Evolutionary conservation across 805 yeast genomes (phyloP).

Genomic region (Barnettozyma sucrosica): DNA sequence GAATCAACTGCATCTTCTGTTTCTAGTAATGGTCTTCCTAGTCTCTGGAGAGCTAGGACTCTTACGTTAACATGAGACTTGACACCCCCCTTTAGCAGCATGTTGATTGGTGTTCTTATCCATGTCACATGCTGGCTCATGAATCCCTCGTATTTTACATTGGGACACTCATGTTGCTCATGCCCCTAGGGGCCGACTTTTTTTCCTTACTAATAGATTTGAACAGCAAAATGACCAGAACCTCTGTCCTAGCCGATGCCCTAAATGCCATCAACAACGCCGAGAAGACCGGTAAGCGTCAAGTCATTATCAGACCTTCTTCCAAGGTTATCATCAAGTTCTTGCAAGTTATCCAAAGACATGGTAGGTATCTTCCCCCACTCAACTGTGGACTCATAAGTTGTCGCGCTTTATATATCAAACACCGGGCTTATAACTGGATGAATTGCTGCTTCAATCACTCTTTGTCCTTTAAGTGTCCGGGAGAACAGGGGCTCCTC

Average conservation of each 20-base stretch:
- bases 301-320: conserved; percentile 95
- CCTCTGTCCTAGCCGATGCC: conserved; percentile 98
- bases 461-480: conserved; percentile 96
- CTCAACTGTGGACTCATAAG: background rate
- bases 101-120: background rate
- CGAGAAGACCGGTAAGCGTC: conserved; percentile 98
- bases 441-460: conserved; percentile 85
- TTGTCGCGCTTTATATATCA: background rate
- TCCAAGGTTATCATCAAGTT: conserved; percentile 97
- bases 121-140: conserved; percentile 30
- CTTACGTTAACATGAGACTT: conserved; percentile 20
- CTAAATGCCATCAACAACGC: conserved; percentile 97
- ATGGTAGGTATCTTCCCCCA: conserved; percentile 61
- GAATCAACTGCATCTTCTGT: conserved; percentile 26
- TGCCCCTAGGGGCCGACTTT: conserved; percentile 3
- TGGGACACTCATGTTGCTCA: conserved; percentile 44
- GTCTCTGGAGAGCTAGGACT: conserved; percentile 18
- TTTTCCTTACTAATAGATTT: conserved; percentile 12
- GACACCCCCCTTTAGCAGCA: conserved; percentile 27
- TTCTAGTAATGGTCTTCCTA: conserved; percentile 9
- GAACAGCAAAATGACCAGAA: conserved; percentile 78
- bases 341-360: conserved; percentile 94
- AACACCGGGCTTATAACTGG: conserved; percentile 96
- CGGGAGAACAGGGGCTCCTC: conserved; percentile 56
- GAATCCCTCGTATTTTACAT: conserved; percentile 30